phyloP scores from a whole-genome alignment of 306 rosid species.

The Casuarina cunninghamiana region DNA sequence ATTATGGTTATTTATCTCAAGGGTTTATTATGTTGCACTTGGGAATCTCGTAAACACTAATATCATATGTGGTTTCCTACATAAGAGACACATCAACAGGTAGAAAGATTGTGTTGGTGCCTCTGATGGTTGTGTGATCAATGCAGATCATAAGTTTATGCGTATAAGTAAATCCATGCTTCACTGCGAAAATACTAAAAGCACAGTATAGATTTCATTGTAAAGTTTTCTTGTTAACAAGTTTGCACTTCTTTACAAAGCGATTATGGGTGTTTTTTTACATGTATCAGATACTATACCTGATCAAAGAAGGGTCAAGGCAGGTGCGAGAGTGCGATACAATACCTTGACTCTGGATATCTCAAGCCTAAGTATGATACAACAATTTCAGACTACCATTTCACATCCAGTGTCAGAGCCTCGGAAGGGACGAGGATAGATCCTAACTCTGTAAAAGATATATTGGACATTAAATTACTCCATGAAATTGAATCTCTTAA shows the following conservation, averaged over 20 bases:
- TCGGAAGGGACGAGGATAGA: conserved; percentile 74
- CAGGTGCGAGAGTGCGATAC: conserved; percentile 1
- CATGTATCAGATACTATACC: conserved; percentile 28
- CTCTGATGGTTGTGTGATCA: too few species aligned
- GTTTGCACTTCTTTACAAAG: conserved; percentile 49
- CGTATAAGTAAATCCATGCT: background rate
- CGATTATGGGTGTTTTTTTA: conserved; percentile 21
- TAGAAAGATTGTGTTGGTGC: too few species aligned
- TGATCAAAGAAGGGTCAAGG: conserved; percentile 24
- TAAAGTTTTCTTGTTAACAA: conserved; percentile 4
- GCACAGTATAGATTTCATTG: conserved; percentile 3
- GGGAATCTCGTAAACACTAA: too few species aligned
- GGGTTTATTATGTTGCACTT: too few species aligned
- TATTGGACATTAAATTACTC: conserved; percentile 75
- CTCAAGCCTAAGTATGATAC: conserved; percentile 13
- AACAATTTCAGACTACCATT: conserved; percentile 62
- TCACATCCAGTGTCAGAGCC: conserved; percentile 83
- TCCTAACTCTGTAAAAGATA: conserved; percentile 68
- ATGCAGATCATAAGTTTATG: background rate
- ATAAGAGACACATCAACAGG: too few species aligned
- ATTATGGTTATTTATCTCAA: background rate
- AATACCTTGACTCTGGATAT: too few species aligned
- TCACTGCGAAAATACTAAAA: background rate
- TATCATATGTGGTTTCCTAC: too few species aligned
- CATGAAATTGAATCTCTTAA: conserved; percentile 65